Evolutionary conservation across 2,329 filamentous ascomycete species (phyloP), one percentile per base, ranked within the genome.

Genomic region (Pseudogymnoascus sp.): DNA sequence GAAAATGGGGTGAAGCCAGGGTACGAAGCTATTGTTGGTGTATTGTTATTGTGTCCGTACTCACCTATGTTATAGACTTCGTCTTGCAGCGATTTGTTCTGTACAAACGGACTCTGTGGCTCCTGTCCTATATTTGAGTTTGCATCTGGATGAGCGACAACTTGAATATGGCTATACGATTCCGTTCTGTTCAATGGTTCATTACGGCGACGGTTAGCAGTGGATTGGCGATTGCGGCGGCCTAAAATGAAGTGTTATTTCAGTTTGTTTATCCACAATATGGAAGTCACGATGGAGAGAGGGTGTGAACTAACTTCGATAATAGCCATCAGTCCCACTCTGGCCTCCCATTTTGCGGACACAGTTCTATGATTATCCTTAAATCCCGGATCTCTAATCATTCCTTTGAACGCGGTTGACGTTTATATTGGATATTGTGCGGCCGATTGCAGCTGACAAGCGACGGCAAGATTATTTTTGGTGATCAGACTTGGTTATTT

Each of bases 11-110:
- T 5, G 9, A 7, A 35, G 49, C 49, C n/a, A 33, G 28, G 9
- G 49, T 33, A 19, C 3, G 49, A 55, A 55, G 49, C 49, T 35
- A 22, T 22, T 33, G 49, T 55, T 55, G 49, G 16, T 33, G 28
- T 35, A 35, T 33, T 55, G 28, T 55, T 35, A 33, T 55, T 22
- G 28, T 55, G 11, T 55, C 28, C 28, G 28, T 19, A 35, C 49
- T 55, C 28, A 55, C 49, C 28, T 55, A 4, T 33, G 49, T 33
- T 33, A 55, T 55, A 55, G 25, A 8, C 28, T 14, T 55, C 49
- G 49, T 55, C 49, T 33, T 55, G 49, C 49, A 55, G n/a, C 49
- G 49, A 55, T 25, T 33, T 55, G 49, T 55, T 55, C 11, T 55
- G 49, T 22, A 55, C 28, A 12, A 33, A 33, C 7, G 49, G 49